Evolutionary conservation across 1,139 yeast species (phyloP).

Genomic region (Magnusiomyces magnusii): DNA sequence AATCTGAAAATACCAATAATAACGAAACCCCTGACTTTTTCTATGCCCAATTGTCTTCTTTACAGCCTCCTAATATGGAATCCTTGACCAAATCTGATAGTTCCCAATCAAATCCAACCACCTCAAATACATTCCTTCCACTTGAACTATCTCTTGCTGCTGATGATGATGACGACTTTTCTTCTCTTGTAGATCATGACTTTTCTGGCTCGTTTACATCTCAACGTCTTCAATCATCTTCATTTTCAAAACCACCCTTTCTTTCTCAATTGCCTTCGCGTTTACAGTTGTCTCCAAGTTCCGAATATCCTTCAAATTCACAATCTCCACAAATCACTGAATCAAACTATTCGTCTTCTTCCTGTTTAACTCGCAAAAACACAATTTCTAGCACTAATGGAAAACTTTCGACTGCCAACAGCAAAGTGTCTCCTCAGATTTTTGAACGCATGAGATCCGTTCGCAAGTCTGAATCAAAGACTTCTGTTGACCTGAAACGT

Average conservation of each 20-base stretch:
- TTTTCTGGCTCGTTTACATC: conserved; percentile 12
- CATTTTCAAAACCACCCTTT: conserved; percentile 7
- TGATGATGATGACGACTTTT: conserved; percentile 10
- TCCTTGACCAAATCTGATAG: not conserved
- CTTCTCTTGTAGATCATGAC: conserved; percentile 13
- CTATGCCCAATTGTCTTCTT: not conserved
- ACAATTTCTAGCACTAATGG: conserved; percentile 16
- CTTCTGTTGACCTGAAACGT: conserved; percentile 38
- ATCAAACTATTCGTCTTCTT: conserved; percentile 3
- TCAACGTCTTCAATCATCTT: no score
- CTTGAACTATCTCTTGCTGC: conserved; percentile 9
- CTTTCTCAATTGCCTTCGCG: no score
- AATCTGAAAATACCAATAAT: no score
- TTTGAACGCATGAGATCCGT: conserved; percentile 14
- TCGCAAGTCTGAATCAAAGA: no score
- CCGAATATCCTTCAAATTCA: not conserved
- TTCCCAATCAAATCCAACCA: not conserved
- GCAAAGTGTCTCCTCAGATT: conserved; percentile 12
- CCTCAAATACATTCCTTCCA: conserved; percentile 1
- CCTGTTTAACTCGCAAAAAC: conserved; percentile 13
- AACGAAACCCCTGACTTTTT: not conserved
- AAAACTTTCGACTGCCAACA: conserved; percentile 9
- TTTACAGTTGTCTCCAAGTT: no score
- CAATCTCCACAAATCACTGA: not conserved
- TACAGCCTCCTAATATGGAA: not conserved